Evolutionary conservation across 1,284 basidiomycete genomes (phyloP), one percentile per base, ranked within the genome.

Genomic region (Austroboletus niveus): DNA sequence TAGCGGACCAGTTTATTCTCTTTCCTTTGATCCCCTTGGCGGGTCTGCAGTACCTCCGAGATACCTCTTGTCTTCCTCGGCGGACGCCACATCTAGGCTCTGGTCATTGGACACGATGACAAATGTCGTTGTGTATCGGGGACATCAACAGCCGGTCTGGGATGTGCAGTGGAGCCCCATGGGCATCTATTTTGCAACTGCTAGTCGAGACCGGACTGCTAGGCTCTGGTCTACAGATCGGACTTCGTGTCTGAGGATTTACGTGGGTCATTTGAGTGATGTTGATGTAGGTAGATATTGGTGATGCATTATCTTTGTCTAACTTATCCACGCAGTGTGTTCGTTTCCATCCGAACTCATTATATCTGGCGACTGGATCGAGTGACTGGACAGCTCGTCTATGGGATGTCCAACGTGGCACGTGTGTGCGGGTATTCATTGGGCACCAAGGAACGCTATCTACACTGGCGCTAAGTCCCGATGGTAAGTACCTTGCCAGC

Each of bases 151-250:
- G 68, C 95, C 97, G 0, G 87, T 99, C 1, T 99, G 97, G 97
- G 95, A 98, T 61, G 93, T 97, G 9, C 88, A 98, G 68, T 99
- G 97, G 97, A 94, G 92, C 58, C 95, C 96, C 8, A 84, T 93
- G 74, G 96, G 97, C 6, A 86, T 96, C n/a, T 98, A 99, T 73
- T 99, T 99, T 71, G 96, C 96, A 1, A 96, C 93, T 11, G 94
- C 85, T 6, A 95, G 93, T 65, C 78, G 96, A 46, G 97, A 99
- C 71, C 78, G 92, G 56, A 98, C 97, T 2, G 97, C 97, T 0
- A 80, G 96, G 59, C 77, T 99, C 41, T 99, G 97, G 97, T 93
- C 89, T 31, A 95, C 95, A 3, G 97, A 99, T 67, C 78, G 94
- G 49, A 84, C 87, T 15, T 85, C 88, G 8, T 91, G 94, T 47